phyloP scores from a whole-genome alignment of 441 rosid species.

The Pelargonium australe region DNA sequence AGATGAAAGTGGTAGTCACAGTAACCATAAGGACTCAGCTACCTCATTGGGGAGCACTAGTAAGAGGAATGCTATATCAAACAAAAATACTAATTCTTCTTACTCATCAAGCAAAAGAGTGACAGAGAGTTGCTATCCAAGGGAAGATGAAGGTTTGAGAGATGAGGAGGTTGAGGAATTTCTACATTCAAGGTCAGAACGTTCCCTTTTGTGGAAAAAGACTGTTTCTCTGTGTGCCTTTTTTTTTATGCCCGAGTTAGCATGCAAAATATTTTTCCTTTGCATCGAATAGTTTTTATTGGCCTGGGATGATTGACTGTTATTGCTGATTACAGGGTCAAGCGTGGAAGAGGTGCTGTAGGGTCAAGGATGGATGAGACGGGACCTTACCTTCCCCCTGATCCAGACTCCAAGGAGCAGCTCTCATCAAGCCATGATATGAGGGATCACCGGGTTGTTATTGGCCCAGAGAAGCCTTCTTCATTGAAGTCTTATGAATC shows the following conservation, averaged over 20 bases:
- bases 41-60: slow-evolving; percentile 23
- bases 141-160: slow-evolving; percentile 50
- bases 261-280: too few relatives aligned
- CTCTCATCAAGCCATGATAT: slow-evolving; percentile 21
- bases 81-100: slow-evolving; percentile 16
- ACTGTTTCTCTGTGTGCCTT: too few relatives aligned
- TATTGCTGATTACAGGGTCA: slow-evolving; percentile 30
- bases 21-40: slow-evolving; percentile 29
- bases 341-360: slow-evolving; percentile 85
- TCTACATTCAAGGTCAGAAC: slow-evolving; percentile 61
- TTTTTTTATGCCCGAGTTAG: too few relatives aligned
- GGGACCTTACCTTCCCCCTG: slow-evolving; percentile 45
- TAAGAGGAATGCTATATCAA: slow-evolving; percentile 23
- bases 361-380: slow-evolving; percentile 94
- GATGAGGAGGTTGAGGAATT: slow-evolving; percentile 71
- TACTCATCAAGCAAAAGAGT: slow-evolving; percentile 40
- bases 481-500: slow-evolving; percentile 22
- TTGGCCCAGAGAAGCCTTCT: slow-evolving; percentile 50
- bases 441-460: slow-evolving; percentile 25
- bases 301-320: too few relatives aligned
- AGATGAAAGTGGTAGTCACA: slow-evolving; percentile 27
- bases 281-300: too few relatives aligned
- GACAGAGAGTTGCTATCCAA: slow-evolving; percentile 25
- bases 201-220: too few relatives aligned
- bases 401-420: slow-evolving; percentile 24